phyloP scores from a whole-genome alignment of 2,329 filamentous ascomycete species.

The Amylocarpus encephaloides region DNA sequence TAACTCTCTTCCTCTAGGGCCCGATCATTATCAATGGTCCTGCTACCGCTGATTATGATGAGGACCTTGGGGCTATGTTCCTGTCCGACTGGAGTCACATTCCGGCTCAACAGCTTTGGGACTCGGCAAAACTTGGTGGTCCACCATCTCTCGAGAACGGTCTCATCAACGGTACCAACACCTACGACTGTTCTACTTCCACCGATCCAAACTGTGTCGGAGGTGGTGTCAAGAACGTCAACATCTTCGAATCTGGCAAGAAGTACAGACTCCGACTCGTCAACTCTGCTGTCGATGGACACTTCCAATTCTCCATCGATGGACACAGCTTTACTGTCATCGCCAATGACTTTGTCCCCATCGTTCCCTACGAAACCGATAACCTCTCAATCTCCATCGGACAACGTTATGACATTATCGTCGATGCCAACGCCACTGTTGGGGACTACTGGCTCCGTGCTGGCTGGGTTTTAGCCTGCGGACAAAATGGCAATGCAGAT shows the following conservation, averaged over 20 bases:
- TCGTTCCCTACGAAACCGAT: conserved; percentile 46
- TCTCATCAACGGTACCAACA: conserved; percentile 30
- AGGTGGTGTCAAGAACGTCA: conserved; percentile 28
- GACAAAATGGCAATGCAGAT: conserved; percentile 48
- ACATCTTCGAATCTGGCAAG: conserved; percentile 32
- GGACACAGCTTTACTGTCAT: conserved; percentile 53
- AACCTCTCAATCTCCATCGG: conserved; percentile 50
- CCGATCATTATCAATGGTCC: conserved; percentile 57
- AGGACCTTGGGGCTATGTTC: conserved; percentile 28
- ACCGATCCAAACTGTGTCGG: conserved; percentile 24
- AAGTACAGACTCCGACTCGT: conserved; percentile 39
- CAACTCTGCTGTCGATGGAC: conserved; percentile 40
- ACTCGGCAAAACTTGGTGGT: conserved; percentile 19
- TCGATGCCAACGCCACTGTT: conserved; percentile 48
- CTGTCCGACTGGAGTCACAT: conserved; percentile 29
- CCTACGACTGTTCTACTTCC: conserved; percentile 19
- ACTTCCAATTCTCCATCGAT: conserved; percentile 46
- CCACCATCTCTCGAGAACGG: conserved; percentile 24
- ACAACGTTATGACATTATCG: conserved; percentile 41
- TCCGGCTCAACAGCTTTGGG: conserved; percentile 23
- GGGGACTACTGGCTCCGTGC: conserved; percentile 52
- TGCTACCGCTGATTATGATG: conserved; percentile 51
- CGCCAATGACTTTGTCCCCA: conserved; percentile 50
- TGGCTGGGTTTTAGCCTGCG: conserved; percentile 44
- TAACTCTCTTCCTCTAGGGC: conserved; percentile 32